Base-by-base conservation (phyloP, 305 asterid genomes). In the Fraxinus dipetala region DNA sequence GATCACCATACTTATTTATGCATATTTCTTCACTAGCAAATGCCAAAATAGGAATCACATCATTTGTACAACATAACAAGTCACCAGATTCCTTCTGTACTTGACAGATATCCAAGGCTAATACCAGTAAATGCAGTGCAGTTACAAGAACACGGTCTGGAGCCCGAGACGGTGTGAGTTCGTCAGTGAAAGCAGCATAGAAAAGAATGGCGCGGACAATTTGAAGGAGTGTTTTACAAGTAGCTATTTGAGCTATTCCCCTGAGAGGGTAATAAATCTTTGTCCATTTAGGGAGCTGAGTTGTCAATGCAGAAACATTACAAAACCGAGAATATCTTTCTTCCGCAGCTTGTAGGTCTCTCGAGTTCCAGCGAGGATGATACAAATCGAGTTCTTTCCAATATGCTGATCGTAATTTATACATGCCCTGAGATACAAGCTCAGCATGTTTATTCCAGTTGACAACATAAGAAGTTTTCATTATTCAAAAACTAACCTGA, bases 301-400 rank as follows among this genome's bases (percentile, higher is more conserved):
- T 85, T 40, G 96, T 87, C 86, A 91, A 81, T n/a, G 98, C 97
- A 59, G 99, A 93, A 83, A 83, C 90, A 86, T 93, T 88, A 89
- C 97, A 94, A 85, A 96, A 94, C 78, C 89, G 92, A 86, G 88
- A 78, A 86, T 91, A 96, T 92, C 98, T 91, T 86, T 96, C 98
- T 89, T 95, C 98, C 72, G 98, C 98, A 38, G 89, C 90, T 88
- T 96, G 99, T 72, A 90, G 94, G 80, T 96, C 99, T 90, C 96
- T 91, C 73, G 91, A 89, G 88, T 87, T 94, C 95, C 95, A 96
- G 78, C 97, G 98, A 80, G 96, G 98, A 83, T 96, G 98, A 84
- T 96, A 94, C 79, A 96, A 87, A 91, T 96, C 98, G 61, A 96
- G 91, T 83, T 96, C 98, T 88, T 91, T 94, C 99, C 99, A 96